phyloP scores from a whole-genome alignment of 1,139 yeast species.

The Hansenula sp. region DNA sequence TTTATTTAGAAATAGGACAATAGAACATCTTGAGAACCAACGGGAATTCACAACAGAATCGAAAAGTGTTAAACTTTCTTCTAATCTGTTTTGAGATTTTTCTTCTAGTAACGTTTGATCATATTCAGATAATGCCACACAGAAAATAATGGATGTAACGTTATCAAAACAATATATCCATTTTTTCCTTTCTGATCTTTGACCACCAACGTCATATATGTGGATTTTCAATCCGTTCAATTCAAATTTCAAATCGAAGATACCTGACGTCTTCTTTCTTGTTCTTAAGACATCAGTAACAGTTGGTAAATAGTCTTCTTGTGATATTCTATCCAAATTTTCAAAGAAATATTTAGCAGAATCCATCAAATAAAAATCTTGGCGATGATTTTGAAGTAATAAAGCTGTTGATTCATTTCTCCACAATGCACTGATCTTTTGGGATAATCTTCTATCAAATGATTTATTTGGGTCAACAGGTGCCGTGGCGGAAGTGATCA shows the following conservation, averaged over 20 bases:
- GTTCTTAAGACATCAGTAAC: slow-evolving; percentile 80
- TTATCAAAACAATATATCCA: slow-evolving; percentile 97
- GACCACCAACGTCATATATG: slow-evolving; percentile 93
- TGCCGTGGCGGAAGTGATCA: slow-evolving; percentile 27
- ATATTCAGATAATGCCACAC: slow-evolving; percentile 87
- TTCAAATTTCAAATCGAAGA: slow-evolving; percentile 75
- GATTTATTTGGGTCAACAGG: slow-evolving; percentile 44
- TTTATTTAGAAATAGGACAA: slow-evolving; percentile 82
- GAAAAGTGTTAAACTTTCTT: slow-evolving; percentile 79
- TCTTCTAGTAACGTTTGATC: slow-evolving; percentile 86
- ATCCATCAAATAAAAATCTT: slow-evolving; percentile 81
- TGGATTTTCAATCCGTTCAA: slow-evolving; percentile 76
- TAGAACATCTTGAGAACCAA: slow-evolving; percentile 87
- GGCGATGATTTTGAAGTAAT: slow-evolving; percentile 57
- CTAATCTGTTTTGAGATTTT: slow-evolving; percentile 72
- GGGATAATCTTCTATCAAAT: slow-evolving; percentile 43
- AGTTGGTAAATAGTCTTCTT: slow-evolving; percentile 62
- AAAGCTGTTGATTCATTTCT: slow-evolving; percentile 54
- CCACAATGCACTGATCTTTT: slow-evolving; percentile 49
- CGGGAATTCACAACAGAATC: slow-evolving; percentile 92
- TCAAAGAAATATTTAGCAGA: slow-evolving; percentile 80
- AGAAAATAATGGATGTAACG: slow-evolving; percentile 82
- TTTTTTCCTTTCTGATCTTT: slow-evolving; percentile 86
- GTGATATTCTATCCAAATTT: slow-evolving; percentile 60
- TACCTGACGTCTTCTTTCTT: slow-evolving; percentile 91